Conservation (phyloP, 768 basidiomycete genomes). For the Auricularia cornea region DNA sequence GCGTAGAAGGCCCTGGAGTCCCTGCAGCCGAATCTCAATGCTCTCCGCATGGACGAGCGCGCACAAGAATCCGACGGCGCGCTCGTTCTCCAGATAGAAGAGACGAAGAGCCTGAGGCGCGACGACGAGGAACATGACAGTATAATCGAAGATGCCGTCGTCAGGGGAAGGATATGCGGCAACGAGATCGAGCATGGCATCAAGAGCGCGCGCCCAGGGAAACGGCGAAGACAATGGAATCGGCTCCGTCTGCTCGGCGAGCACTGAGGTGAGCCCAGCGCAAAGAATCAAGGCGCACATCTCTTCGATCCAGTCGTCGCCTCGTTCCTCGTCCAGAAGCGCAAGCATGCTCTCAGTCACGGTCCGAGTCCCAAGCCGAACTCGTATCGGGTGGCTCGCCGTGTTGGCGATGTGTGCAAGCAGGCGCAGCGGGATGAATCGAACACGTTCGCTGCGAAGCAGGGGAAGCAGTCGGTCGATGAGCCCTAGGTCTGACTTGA, state of each 20-base stretch:
- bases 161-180: conserved; percentile 36
- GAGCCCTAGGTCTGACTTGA: conserved; percentile 33
- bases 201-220: conserved; percentile 33
- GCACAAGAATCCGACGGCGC: conserved; percentile 42
- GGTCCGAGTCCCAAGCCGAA: conserved; percentile 43
- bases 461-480: conserved; percentile 48
- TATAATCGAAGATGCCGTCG: conserved; percentile 42
- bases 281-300: conserved; percentile 38
- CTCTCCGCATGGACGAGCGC: conserved; percentile 49
- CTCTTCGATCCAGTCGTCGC: conserved; percentile 41
- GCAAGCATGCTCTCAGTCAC: conserved; percentile 31
- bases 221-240: conserved; percentile 24
- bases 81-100: conserved; percentile 36
- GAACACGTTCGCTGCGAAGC: conserved; percentile 37
- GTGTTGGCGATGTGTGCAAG: conserved; percentile 55
- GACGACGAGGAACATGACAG: conserved; percentile 38
- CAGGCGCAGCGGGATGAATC: conserved; percentile 46
- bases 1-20: conserved; percentile 46
- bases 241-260: conserved; percentile 28
- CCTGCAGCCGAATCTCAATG: conserved; percentile 42
- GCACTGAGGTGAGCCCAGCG: conserved; percentile 34
- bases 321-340: conserved; percentile 43
- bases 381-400: conserved; percentile 42
- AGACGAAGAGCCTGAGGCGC: conserved; percentile 37
- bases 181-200: conserved; percentile 30